These are phyloP conservation scores for Ambrosia artemisiifolia DNA, from an alignment of 129 eudicot genomes.

Conservation along the genomic window DNA sequence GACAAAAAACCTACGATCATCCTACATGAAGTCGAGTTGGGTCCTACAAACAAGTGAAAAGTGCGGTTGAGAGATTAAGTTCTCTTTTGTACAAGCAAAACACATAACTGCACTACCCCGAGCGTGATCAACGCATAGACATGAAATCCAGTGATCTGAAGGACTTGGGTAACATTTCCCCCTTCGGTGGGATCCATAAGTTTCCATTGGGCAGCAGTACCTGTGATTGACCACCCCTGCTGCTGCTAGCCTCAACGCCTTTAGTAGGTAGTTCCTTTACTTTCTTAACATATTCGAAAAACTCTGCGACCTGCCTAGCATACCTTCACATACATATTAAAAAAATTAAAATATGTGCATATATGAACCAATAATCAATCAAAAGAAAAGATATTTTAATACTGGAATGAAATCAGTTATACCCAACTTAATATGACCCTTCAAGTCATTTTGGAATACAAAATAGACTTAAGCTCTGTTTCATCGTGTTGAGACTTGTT, in stretches of 20 bases:
- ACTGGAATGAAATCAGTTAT: not conserved
- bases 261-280: conserved; percentile 46
- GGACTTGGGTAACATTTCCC: conserved; percentile 48
- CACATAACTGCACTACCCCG: not conserved
- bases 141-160: conserved; percentile 67
- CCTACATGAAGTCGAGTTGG: not conserved
- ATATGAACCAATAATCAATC: not conserved
- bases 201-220: conserved; percentile 54
- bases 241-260: conserved; percentile 25
- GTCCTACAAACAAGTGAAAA: not conserved
- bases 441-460: not conserved
- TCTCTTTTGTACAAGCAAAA: conserved; percentile 29
- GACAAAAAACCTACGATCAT: not conserved
- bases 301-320: conserved; percentile 95
- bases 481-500: not conserved
- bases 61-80: not conserved
- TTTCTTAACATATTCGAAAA: conserved; percentile 82
- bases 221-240: conserved; percentile 33
- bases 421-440: too few relatives aligned
- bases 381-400: not conserved
- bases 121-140: conserved; percentile 41
- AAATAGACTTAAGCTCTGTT: not conserved
- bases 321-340: conserved; percentile 48
- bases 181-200: conserved; percentile 73
- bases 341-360: not conserved